Percentiles rank a stretch among this genome's conserved stretches.
phyloP scores from a whole-genome alignment of 208 protist species.

The Naegleria lovaniensis region DNA sequence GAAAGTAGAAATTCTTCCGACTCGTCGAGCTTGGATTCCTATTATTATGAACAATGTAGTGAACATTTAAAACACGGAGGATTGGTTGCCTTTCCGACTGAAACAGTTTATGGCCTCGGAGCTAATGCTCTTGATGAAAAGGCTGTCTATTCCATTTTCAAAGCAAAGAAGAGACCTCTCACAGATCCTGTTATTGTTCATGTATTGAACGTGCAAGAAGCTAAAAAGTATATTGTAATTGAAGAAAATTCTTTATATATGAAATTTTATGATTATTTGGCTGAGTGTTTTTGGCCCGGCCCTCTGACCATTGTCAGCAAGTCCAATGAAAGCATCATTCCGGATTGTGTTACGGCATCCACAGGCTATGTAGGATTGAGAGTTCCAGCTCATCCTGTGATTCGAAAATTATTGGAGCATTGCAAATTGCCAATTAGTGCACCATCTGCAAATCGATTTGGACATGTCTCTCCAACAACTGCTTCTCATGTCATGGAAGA shows the following conservation, averaged over 20 bases:
- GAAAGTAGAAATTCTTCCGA: too few relatives aligned
- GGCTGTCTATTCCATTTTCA: constrained; percentile 79
- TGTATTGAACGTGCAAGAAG: constrained; percentile 60
- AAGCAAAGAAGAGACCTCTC: constrained; percentile 84
- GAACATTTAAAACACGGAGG: constrained; percentile 35
- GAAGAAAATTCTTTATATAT: background rate
- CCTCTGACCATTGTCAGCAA: constrained; percentile 77
- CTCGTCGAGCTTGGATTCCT: too few relatives aligned
- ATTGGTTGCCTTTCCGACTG: constrained; percentile 92
- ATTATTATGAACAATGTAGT: background rate
- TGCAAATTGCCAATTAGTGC: constrained; percentile 70
- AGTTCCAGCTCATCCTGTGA: constrained; percentile 63
- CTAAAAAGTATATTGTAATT: constrained; percentile 58
- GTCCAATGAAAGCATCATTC: constrained; percentile 52
- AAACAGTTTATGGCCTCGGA: constrained; percentile 97
- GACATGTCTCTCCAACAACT: constrained; percentile 77
- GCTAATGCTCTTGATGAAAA: constrained; percentile 77
- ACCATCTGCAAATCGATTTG: constrained; percentile 83
- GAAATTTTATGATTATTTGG: constrained; percentile 50
- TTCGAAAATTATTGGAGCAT: constrained; percentile 58
- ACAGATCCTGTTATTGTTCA: constrained; percentile 94
- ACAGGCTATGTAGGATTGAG: constrained; percentile 75
- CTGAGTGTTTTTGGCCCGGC: constrained; percentile 73
- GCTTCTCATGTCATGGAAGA: constrained; percentile 78
- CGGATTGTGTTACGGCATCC: constrained; percentile 66